Conservation (phyloP, 306 rosid genomes). For the Casuarina cunninghamiana region DNA sequence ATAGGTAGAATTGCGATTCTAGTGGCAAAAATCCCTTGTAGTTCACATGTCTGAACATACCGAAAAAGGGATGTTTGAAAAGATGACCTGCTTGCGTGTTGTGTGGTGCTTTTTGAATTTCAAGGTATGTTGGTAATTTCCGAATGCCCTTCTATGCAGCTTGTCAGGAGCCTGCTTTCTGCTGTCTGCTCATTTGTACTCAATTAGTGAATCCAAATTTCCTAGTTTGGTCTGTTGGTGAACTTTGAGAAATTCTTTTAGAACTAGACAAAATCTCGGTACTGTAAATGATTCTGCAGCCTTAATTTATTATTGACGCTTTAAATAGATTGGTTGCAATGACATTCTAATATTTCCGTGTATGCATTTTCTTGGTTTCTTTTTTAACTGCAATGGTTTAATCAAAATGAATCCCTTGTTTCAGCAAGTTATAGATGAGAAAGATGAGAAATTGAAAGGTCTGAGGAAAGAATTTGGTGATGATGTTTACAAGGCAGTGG, state of each 20-base stretch:
- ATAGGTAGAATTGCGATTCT: neutral
- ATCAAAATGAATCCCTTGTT: conserved; percentile 19
- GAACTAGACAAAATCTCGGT: neutral
- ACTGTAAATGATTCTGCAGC: conserved; percentile 1
- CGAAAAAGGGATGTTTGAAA: neutral
- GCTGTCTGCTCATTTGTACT: neutral
- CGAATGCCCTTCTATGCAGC: neutral
- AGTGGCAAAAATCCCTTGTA: neutral
- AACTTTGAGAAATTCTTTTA: neutral
- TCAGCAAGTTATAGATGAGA: conserved; percentile 56
- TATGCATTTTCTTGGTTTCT: conserved; percentile 15
- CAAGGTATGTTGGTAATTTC: neutral
- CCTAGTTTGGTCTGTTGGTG: neutral
- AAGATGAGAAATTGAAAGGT: conserved; percentile 50
- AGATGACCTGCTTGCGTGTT: neutral
- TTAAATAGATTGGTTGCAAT: neutral
- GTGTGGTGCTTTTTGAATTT: neutral
- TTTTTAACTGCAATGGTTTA: conserved; percentile 3
- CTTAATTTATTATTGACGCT: conserved; percentile 5
- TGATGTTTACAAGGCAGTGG: conserved; percentile 44
- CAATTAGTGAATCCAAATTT: neutral
- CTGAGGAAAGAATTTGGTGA: conserved; percentile 45
- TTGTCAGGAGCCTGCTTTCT: neutral
- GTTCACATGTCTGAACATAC: neutral
- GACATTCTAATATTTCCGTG: conserved; percentile 13